A percentile compares a stretch with the other conserved stretches of the same genome.
Conservation (phyloP, 2,329 filamentous ascomycete species). For the Penicillium sp. region DNA sequence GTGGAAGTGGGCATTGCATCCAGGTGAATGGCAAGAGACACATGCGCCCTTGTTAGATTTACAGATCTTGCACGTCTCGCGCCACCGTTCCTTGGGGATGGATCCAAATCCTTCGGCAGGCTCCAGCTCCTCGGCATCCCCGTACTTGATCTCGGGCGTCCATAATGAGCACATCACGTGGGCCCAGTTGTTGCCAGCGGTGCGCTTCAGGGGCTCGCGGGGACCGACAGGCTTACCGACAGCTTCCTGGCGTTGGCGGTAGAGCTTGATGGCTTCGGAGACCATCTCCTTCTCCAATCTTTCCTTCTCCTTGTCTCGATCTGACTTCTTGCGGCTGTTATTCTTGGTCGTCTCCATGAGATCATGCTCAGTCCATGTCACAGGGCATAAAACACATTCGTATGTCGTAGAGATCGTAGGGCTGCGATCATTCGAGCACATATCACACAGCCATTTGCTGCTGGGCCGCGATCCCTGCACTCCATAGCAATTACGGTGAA, state of each 20-base stretch:
- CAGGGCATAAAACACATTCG: constrained; percentile 86
- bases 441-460: constrained; percentile 91
- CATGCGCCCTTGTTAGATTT: constrained; percentile 74
- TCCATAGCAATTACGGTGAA: constrained; percentile 93
- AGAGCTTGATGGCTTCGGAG: constrained; percentile 74
- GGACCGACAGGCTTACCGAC: constrained; percentile 79
- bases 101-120: constrained; percentile 87
- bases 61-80: constrained; percentile 80
- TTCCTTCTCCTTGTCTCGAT: constrained; percentile 88
- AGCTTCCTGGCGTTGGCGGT: constrained; percentile 78
- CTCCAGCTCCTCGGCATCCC: constrained; percentile 75
- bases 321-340: constrained; percentile 82
- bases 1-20: constrained; percentile 63
- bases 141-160: constrained; percentile 91
- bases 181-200: constrained; percentile 96
- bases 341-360: constrained; percentile 79
- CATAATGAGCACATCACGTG: constrained; percentile 91
- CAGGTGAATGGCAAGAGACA: constrained; percentile 68
- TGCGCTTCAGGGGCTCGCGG: constrained; percentile 87
- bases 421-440: constrained; percentile 90
- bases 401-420: constrained; percentile 92
- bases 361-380: constrained; percentile 76
- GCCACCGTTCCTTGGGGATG: constrained; percentile 70
- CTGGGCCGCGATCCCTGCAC: constrained; percentile 66
- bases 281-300: constrained; percentile 80